These are phyloP conservation scores for Suillus placidus DNA, from an alignment of 768 basidiomycete genomes.

Conservation along the genomic window DNA sequence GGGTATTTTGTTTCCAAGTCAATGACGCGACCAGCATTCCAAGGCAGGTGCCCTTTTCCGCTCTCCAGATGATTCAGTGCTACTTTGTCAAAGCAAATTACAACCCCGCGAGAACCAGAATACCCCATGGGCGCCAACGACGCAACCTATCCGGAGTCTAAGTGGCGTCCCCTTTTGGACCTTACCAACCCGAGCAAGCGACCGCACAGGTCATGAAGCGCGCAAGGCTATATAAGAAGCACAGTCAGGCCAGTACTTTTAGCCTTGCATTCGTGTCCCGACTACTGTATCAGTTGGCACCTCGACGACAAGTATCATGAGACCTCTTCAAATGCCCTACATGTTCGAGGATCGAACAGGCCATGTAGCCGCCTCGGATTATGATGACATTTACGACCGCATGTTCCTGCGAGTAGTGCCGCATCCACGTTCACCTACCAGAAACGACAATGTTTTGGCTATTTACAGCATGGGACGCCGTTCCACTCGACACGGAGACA, in stretches of 20 bases:
- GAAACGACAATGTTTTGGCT: slow-evolving; percentile 42
- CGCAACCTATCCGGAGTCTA: background rate
- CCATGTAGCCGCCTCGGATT: slow-evolving; percentile 56
- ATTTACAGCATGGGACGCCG: slow-evolving; percentile 71
- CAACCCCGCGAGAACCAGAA: slow-evolving; percentile 6
- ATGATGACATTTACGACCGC: slow-evolving; percentile 79
- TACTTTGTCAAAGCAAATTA: background rate
- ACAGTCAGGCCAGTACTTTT: too few species aligned
- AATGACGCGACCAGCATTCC: background rate
- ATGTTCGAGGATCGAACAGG: slow-evolving; percentile 73
- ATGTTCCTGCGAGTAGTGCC: slow-evolving; percentile 66
- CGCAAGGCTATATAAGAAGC: background rate
- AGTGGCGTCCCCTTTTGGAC: background rate
- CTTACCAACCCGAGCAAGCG: background rate
- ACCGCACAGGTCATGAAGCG: slow-evolving; percentile 9
- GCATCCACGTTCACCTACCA: slow-evolving; percentile 40
- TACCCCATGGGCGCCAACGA: background rate
- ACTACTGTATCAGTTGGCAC: background rate
- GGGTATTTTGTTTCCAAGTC: background rate
- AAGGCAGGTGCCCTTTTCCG: slow-evolving; percentile 3
- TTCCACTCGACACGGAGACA: slow-evolving; percentile 60
- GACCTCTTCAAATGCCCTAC: slow-evolving; percentile 45
- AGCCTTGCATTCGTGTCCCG: background rate
- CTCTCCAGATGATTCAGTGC: background rate
- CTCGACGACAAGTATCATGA: slow-evolving; percentile 18